Evolutionary conservation across 1,139 yeast genomes (phyloP).

Genomic region (Saccharomyces hybrid): DNA sequence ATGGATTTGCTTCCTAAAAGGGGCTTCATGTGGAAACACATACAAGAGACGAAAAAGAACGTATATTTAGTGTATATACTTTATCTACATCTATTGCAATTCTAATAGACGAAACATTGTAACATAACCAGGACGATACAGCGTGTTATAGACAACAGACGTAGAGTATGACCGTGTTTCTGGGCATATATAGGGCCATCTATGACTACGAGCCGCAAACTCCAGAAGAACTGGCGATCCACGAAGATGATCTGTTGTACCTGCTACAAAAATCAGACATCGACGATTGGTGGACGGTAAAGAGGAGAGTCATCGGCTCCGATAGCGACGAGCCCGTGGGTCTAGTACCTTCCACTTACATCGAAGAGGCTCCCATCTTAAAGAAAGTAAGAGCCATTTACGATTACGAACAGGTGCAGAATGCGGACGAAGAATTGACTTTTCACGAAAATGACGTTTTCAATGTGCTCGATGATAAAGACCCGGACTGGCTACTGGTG

Average conservation of each 20-base stretch:
- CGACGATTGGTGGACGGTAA: constrained; percentile 99
- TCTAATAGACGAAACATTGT: neutral
- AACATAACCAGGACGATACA: neutral
- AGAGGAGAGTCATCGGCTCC: constrained; percentile 79
- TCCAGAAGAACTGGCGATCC: constrained; percentile 74
- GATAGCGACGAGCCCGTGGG: constrained; percentile 92
- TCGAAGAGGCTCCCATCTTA: constrained; percentile 55
- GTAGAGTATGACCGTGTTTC: constrained; percentile 39
- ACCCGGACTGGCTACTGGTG: constrained; percentile 89
- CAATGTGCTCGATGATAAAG: constrained; percentile 73
- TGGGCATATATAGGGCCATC: constrained; percentile 77
- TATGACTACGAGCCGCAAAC: constrained; percentile 82
- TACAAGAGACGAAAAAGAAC: neutral
- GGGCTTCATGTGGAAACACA: neutral
- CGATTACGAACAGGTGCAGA: constrained; percentile 66
- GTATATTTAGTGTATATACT: neutral
- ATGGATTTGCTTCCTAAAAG: neutral
- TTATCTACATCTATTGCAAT: neutral
- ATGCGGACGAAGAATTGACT: constrained; percentile 85
- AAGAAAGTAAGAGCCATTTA: constrained; percentile 65
- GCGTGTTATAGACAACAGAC: neutral
- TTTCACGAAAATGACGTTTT: constrained; percentile 70
- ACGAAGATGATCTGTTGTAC: constrained; percentile 72
- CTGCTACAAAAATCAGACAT: constrained; percentile 75
- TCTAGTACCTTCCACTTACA: constrained; percentile 84